Percentiles rank a stretch among this genome's conserved stretches.
These are phyloP conservation scores for Pichia insulana DNA, from an alignment of 805 yeast species.

Conservation along the genomic window DNA sequence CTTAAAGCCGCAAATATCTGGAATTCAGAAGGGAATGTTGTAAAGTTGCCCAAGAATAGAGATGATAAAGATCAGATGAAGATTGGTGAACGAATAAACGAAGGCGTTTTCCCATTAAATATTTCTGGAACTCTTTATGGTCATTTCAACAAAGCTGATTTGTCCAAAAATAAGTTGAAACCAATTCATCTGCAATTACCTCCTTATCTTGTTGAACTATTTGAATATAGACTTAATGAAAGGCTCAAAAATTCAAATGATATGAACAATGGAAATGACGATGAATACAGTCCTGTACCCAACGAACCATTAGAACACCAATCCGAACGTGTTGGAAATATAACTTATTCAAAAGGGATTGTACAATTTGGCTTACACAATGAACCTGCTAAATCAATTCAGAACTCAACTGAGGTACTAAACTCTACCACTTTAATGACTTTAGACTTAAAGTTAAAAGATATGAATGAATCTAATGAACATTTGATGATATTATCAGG, in stretches of 20 bases:
- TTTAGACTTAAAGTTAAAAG: conserved; percentile 28
- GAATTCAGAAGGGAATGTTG: conserved; percentile 30
- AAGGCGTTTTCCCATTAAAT: conserved; percentile 29
- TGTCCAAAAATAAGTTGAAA: conserved; percentile 1
- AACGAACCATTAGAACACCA: conserved; percentile 1
- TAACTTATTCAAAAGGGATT: conserved; percentile 22
- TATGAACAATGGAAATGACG: conserved; percentile 1
- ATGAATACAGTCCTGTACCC: background rate
- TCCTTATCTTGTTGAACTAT: conserved; percentile 17
- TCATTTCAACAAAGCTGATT: conserved; percentile 18
- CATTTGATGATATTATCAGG: conserved; percentile 49
- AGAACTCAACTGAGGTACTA: background rate
- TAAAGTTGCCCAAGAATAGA: conserved; percentile 8
- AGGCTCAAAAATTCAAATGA: conserved; percentile 2
- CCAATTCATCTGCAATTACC: conserved; percentile 27
- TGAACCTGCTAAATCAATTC: background rate
- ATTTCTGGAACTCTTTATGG: conserved; percentile 43
- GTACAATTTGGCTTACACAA: conserved; percentile 16
- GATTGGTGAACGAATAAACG: conserved; percentile 20
- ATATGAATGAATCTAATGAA: conserved; percentile 39
- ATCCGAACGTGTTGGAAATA: conserved; percentile 17
- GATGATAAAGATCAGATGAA: conserved; percentile 10
- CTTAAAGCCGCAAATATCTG: conserved; percentile 43
- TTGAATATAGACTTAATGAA: conserved; percentile 15
- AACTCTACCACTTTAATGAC: conserved; percentile 28